phyloP scores from a whole-genome alignment of 148 eudicot genomes.

The Gaultheria prostrata region DNA sequence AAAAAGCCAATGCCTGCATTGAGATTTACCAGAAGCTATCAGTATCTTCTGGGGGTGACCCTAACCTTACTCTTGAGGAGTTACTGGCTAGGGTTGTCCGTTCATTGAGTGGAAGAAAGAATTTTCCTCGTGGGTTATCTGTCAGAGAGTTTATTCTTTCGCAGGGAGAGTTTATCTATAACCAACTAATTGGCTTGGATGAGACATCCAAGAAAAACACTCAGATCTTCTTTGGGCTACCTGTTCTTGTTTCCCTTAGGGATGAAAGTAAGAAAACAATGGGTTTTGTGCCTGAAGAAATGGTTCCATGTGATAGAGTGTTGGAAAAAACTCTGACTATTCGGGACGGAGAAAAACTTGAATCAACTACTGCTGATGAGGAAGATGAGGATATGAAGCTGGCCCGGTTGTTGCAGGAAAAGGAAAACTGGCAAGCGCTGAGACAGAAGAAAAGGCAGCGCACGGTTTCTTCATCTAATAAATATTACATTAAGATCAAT shows the following conservation, averaged over 20 bases:
- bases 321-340: constrained; percentile 39
- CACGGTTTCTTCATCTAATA: constrained; percentile 45
- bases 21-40: constrained; percentile 83
- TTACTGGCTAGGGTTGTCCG: constrained; percentile 83
- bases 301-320: constrained; percentile 18
- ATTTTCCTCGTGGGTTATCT: constrained; percentile 58
- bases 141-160: constrained; percentile 80
- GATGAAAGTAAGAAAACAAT: constrained; percentile 56
- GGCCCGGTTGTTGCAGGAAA: constrained; percentile 82
- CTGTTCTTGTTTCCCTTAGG: constrained; percentile 64
- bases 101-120: constrained; percentile 68
- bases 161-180: constrained; percentile 86
- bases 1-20: constrained; percentile 77
- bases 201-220: constrained; percentile 63
- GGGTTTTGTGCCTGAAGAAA: constrained; percentile 14
- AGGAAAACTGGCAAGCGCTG: constrained; percentile 77
- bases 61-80: constrained; percentile 70
- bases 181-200: constrained; percentile 86
- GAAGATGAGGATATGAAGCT: constrained; percentile 71
- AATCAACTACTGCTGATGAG: constrained; percentile 32
- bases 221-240: constrained; percentile 49
- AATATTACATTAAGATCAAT: constrained; percentile 82
- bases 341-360: constrained; percentile 35
- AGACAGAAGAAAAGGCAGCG: constrained; percentile 60
- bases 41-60: constrained; percentile 75